These are phyloP conservation scores for Lentinula novae-zelandiae DNA, from an alignment of 1,284 basidiomycete genomes.

Conservation along the genomic window DNA sequence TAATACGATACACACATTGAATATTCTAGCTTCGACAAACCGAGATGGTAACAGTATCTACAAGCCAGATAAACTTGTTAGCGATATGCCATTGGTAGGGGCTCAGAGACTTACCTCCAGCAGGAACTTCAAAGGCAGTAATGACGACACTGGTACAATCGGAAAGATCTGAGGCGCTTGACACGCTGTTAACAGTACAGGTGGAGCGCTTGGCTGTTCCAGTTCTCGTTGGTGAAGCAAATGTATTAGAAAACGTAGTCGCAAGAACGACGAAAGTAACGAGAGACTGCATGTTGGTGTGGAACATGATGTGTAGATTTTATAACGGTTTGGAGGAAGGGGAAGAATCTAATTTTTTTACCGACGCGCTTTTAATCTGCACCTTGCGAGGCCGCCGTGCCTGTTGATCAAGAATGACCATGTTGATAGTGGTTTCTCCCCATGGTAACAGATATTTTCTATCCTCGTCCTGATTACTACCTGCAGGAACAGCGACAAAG, in stretches of 20 bases:
- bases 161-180: conserved; percentile 14
- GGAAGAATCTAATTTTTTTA: too few species aligned
- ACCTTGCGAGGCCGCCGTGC: too few species aligned
- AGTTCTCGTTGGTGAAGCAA: neutral
- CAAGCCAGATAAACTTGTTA: neutral
- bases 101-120: conserved; percentile 11
- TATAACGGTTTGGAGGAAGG: too few species aligned
- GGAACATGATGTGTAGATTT: too few species aligned
- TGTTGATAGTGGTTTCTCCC: too few species aligned
- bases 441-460: too few species aligned
- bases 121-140: conserved; percentile 17
- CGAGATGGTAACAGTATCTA: conserved; percentile 7
- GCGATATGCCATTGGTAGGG: neutral
- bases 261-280: neutral
- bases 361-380: too few species aligned
- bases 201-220: conserved; percentile 17
- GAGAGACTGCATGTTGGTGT: neutral
- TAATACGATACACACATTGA: neutral
- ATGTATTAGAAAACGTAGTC: neutral
- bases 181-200: conserved; percentile 20
- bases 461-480: too few species aligned
- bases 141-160: conserved; percentile 18
- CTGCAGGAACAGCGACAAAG: too few species aligned
- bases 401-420: too few species aligned
- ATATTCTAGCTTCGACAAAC: neutral